Evolutionary conservation across 495 filamentous ascomycete species (phyloP).

Genomic region (Pseudomonodictys pantanalensis): DNA sequence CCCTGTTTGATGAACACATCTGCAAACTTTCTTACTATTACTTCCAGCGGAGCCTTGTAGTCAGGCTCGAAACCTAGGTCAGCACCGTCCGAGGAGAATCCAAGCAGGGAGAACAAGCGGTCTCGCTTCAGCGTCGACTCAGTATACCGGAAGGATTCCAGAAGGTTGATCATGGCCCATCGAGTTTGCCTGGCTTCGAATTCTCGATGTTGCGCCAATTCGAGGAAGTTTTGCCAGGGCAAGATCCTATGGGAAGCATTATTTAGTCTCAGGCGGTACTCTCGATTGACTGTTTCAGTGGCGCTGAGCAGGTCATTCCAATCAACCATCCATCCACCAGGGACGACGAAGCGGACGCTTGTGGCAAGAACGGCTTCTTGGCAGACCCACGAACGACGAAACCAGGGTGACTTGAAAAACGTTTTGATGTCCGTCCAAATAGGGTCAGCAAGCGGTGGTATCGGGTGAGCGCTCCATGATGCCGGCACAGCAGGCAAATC

Average conservation of each 20-base stretch:
- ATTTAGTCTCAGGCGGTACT: not conserved
- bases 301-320: slow-evolving; percentile 9
- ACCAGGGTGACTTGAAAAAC: not conserved
- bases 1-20: not conserved
- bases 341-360: not conserved
- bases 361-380: slow-evolving; percentile 2
- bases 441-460: not conserved
- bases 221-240: not conserved
- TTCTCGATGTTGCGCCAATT: not conserved
- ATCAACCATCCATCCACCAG: slow-evolving; percentile 7
- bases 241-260: not conserved
- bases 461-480: not conserved
- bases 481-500: not conserved
- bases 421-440: not conserved
- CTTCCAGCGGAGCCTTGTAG: slow-evolving; percentile 1
- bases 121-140: slow-evolving; percentile 9
- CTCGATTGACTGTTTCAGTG: not conserved
- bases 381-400: slow-evolving; percentile 6
- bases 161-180: not conserved
- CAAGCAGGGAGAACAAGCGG: slow-evolving; percentile 1
- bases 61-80: not conserved
- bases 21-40: not conserved
- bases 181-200: not conserved
- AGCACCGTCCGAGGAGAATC: slow-evolving; percentile 1
- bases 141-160: slow-evolving; percentile 1